A percentile compares a stretch with the other conserved stretches of the same genome.
These are phyloP conservation scores for Mycena rosella DNA, from an alignment of 768 basidiomycete species.

Conservation along the genomic window DNA sequence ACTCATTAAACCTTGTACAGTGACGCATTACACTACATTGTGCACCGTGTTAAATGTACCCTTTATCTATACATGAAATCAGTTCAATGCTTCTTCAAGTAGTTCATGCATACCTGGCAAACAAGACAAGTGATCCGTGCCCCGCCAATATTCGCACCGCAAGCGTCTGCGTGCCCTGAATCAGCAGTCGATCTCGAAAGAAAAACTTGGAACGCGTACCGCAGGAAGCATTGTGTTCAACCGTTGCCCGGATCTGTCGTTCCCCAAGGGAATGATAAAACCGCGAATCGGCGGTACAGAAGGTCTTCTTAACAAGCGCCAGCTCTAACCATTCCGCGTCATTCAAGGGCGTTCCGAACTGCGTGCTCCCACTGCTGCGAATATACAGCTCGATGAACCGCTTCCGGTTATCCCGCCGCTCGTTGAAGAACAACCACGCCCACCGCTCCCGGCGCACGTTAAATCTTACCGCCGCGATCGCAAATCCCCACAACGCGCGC, in stretches of 20 bases:
- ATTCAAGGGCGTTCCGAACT: constrained; percentile 37
- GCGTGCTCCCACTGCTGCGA: constrained; percentile 33
- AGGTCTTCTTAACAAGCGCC: constrained; percentile 22
- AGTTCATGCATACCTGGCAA: constrained; percentile 35
- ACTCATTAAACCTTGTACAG: background rate
- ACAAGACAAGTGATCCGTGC: constrained; percentile 48
- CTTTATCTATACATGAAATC: constrained; percentile 3
- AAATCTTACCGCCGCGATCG: constrained; percentile 39
- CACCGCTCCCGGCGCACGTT: constrained; percentile 40
- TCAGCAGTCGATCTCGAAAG: background rate
- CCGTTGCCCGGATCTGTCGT: constrained; percentile 33
- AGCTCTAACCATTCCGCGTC: constrained; percentile 38
- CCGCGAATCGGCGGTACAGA: constrained; percentile 41
- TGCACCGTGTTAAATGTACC: constrained; percentile 32
- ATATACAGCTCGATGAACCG: constrained; percentile 42
- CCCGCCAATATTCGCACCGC: constrained; percentile 42
- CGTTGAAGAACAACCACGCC: constrained; percentile 47
- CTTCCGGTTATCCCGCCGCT: constrained; percentile 42
- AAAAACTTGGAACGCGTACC: background rate
- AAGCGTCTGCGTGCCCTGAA: constrained; percentile 32
- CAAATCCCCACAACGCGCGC: constrained; percentile 47
- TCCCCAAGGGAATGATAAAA: constrained; percentile 41
- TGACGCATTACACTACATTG: background rate
- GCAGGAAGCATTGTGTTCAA: constrained; percentile 37
- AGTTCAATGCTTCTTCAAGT: background rate